Conservation (phyloP, 805 yeast species). For the Teunomyces tritomae region DNA sequence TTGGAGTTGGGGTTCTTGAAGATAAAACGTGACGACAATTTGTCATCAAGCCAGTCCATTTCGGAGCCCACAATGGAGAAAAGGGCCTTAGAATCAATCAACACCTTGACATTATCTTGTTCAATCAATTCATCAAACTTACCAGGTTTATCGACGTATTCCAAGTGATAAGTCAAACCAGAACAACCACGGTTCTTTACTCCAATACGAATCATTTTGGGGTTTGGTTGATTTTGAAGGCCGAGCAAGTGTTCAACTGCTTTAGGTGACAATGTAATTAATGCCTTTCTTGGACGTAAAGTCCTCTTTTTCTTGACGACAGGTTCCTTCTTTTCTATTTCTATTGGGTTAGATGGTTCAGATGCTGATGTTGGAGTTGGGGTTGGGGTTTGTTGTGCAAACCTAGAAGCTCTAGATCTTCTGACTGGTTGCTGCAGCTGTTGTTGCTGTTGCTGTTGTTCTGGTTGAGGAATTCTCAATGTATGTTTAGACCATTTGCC, state of each 20-base stretch:
- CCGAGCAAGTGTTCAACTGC: conserved; percentile 72
- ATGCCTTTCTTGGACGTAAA: conserved; percentile 84
- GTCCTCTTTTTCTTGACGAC: conserved; percentile 52
- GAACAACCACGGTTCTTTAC: conserved; percentile 98
- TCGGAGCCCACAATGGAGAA: conserved; percentile 95
- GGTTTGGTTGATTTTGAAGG: conserved; percentile 76
- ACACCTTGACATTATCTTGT: conserved; percentile 90
- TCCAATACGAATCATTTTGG: conserved; percentile 86
- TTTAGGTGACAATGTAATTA: conserved; percentile 71
- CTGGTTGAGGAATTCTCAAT: conserved; percentile 14
- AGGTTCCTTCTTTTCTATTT: conserved; percentile 5
- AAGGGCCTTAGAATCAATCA: conserved; percentile 93
- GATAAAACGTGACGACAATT: conserved; percentile 81
- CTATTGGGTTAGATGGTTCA: conserved; percentile 7
- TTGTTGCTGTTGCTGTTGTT: conserved; percentile 5
- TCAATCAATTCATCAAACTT: conserved; percentile 91
- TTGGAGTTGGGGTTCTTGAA: conserved; percentile 95
- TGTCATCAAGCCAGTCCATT: conserved; percentile 98
- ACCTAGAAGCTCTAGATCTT: conserved; percentile 33
- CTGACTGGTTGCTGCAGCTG: conserved; percentile 14
- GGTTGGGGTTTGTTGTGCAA: conserved; percentile 7
- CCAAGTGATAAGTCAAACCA: conserved; percentile 87
- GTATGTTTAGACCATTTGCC: conserved; percentile 35
- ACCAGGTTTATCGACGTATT: conserved; percentile 87
- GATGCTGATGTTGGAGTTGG: conserved; percentile 7